These are phyloP conservation scores for Rhizopus delemar DNA, from an alignment of 371 early-diverging fungal genomes.

Conservation along the genomic window DNA sequence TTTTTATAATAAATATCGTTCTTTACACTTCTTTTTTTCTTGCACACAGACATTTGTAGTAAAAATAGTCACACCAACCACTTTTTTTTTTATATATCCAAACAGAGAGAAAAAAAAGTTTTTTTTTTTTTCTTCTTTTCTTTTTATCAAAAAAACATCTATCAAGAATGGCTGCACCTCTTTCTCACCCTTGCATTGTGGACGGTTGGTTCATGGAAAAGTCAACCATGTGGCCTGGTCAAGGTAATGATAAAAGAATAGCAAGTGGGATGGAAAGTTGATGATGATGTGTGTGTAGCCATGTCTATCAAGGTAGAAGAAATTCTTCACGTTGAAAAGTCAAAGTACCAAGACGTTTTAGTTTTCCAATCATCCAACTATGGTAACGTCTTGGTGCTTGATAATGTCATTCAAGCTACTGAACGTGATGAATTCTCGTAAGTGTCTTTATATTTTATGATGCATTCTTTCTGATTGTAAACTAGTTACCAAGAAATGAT, in stretches of 20 bases:
- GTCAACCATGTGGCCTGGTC: conserved; percentile 94
- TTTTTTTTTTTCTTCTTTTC: conserved; percentile 16
- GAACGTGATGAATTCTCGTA: conserved; percentile 97
- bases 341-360: conserved; percentile 94
- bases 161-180: conserved; percentile 48
- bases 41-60: neutral
- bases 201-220: conserved; percentile 97
- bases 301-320: conserved; percentile 93
- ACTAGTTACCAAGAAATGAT: conserved; percentile 98
- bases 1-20: neutral
- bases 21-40: neutral
- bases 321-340: conserved; percentile 91
- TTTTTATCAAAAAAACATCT: neutral
- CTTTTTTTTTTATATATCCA: conserved; percentile 5
- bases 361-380: conserved; percentile 92
- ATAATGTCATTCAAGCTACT: conserved; percentile 96
- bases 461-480: neutral
- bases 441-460: conserved; percentile 29
- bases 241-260: conserved; percentile 57
- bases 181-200: conserved; percentile 86
- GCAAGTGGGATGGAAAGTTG: neutral
- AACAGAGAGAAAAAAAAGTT: conserved; percentile 1
- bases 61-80: neutral
- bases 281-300: conserved; percentile 53
- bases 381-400: conserved; percentile 95